Evolutionary conservation across 164 flowering plant species (phyloP).

Genomic region (Tetrastigma voinierianum): DNA sequence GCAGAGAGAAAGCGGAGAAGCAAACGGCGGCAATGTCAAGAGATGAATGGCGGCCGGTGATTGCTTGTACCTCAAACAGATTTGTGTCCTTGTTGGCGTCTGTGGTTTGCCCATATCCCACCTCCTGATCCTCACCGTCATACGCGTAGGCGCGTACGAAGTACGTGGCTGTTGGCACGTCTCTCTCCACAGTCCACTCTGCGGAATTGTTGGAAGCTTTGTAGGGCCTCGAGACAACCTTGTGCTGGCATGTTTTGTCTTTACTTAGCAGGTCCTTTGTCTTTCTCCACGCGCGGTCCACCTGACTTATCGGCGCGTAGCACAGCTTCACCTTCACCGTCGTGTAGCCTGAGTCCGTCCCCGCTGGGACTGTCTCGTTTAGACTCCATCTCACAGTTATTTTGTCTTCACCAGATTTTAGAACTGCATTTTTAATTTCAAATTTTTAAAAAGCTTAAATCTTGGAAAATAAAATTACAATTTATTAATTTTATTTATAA

Average conservation of each 20-base stretch:
- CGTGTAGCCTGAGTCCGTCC: slow-evolving; percentile 40
- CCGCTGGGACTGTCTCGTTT: slow-evolving; percentile 34
- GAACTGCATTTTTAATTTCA: slow-evolving; percentile 34
- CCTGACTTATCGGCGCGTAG: slow-evolving; percentile 67
- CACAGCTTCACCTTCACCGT: slow-evolving; percentile 60
- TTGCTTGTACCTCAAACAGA: slow-evolving; percentile 52
- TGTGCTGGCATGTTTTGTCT: slow-evolving; percentile 69
- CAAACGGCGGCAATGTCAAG: slow-evolving; percentile 67
- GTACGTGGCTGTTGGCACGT: slow-evolving; percentile 47
- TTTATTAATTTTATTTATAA: no score
- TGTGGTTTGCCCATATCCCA: slow-evolving; percentile 77
- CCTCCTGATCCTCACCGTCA: slow-evolving; percentile 25
- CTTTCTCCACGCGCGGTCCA: slow-evolving; percentile 60
- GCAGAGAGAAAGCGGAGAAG: slow-evolving; percentile 81
- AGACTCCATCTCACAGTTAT: slow-evolving; percentile 53
- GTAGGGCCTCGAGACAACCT: slow-evolving; percentile 38
- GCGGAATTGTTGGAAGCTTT: slow-evolving; percentile 17
- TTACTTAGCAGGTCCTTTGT: slow-evolving; percentile 40
- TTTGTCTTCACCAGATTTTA: slow-evolving; percentile 50
- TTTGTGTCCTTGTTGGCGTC: slow-evolving; percentile 40
- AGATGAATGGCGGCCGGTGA: slow-evolving; percentile 67
- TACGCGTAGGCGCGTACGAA: slow-evolving; percentile 56
- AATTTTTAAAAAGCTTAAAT: no score
- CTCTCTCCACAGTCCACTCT: slow-evolving; percentile 34
- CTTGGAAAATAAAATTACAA: no score